A percentile compares a stretch with the other conserved stretches of the same genome.
These are phyloP conservation scores for Infundibulicybe gibba DNA, from an alignment of 768 basidiomycete genomes.

Conservation along the genomic window DNA sequence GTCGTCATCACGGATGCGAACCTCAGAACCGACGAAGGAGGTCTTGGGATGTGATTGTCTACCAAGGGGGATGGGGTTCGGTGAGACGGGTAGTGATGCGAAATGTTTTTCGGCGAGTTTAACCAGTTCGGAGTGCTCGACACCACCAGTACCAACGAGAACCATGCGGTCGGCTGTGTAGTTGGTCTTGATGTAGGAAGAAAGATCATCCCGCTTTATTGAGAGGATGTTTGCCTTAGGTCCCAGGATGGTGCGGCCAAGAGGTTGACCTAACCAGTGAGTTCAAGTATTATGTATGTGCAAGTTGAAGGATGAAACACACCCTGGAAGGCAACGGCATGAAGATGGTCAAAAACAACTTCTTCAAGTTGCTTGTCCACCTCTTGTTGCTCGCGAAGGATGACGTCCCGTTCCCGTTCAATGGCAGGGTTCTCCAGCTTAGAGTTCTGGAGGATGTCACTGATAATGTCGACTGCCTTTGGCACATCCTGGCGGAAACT, in stretches of 20 bases:
- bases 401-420: constrained; percentile 95
- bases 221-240: constrained; percentile 95
- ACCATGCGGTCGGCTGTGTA: constrained; percentile 99
- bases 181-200: constrained; percentile 92
- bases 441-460: constrained; percentile 96
- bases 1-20: constrained; percentile 92
- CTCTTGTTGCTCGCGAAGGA: constrained; percentile 96
- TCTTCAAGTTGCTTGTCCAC: constrained; percentile 99
- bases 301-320: constrained; percentile 22
- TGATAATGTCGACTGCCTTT: constrained; percentile 91
- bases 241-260: constrained; percentile 96
- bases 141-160: constrained; percentile 94
- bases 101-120: constrained; percentile 95
- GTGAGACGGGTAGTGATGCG: constrained; percentile 80
- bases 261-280: constrained; percentile 69
- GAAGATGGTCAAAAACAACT: constrained; percentile 97
- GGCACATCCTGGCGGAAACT: constrained; percentile 95
- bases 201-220: constrained; percentile 87
- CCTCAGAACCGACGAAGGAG: constrained; percentile 89
- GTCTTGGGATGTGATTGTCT: constrained; percentile 74
- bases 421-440: constrained; percentile 86
- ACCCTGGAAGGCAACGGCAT: constrained; percentile 97
- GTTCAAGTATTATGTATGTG: constrained; percentile 4
- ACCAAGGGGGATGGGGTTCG: constrained; percentile 87
- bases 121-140: constrained; percentile 89